Percentiles rank a stretch among this genome's conserved stretches.
These are phyloP conservation scores for Saccharomyces uvarum DNA, from an alignment of 1,139 yeast genomes.

Conservation along the genomic window DNA sequence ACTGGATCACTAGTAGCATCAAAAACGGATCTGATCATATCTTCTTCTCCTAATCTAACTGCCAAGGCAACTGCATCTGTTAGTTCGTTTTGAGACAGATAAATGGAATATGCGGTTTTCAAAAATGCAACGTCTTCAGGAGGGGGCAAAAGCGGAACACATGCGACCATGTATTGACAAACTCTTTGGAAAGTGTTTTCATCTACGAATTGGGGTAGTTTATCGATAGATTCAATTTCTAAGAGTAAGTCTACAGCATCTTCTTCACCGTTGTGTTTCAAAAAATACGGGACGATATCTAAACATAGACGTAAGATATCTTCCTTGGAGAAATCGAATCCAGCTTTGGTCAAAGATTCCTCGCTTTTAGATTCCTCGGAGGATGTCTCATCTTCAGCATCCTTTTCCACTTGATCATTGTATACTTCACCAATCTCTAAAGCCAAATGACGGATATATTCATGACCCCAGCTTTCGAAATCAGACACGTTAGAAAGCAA, in stretches of 20 bases:
- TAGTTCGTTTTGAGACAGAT: slow-evolving; percentile 67
- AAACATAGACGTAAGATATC: slow-evolving; percentile 60
- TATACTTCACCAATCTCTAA: slow-evolving; percentile 88
- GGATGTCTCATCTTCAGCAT: slow-evolving; percentile 31
- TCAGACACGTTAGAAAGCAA: slow-evolving; percentile 55
- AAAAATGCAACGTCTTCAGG: slow-evolving; percentile 86
- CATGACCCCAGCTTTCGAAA: slow-evolving; percentile 94
- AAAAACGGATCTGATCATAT: slow-evolving; percentile 70
- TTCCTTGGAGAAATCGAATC: slow-evolving; percentile 29
- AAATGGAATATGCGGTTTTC: slow-evolving; percentile 85
- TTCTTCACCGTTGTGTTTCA: slow-evolving; percentile 95
- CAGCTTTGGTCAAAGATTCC: background rate
- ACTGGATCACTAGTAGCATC: slow-evolving; percentile 62
- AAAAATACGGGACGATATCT: slow-evolving; percentile 79
- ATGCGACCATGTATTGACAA: slow-evolving; percentile 87
- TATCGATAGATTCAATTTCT: slow-evolving; percentile 82
- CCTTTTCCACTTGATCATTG: slow-evolving; percentile 55
- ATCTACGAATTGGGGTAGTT: slow-evolving; percentile 77
- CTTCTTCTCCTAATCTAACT: slow-evolving; percentile 77
- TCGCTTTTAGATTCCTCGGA: slow-evolving; percentile 11
- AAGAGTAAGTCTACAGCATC: slow-evolving; percentile 92
- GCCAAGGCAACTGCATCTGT: slow-evolving; percentile 90
- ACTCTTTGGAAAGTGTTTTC: slow-evolving; percentile 79
- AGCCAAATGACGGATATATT: slow-evolving; percentile 91
- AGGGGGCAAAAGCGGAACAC: slow-evolving; percentile 91